Base-by-base conservation (phyloP, 176 grass and related monocot species). In the Triticum aestivum region DNA sequence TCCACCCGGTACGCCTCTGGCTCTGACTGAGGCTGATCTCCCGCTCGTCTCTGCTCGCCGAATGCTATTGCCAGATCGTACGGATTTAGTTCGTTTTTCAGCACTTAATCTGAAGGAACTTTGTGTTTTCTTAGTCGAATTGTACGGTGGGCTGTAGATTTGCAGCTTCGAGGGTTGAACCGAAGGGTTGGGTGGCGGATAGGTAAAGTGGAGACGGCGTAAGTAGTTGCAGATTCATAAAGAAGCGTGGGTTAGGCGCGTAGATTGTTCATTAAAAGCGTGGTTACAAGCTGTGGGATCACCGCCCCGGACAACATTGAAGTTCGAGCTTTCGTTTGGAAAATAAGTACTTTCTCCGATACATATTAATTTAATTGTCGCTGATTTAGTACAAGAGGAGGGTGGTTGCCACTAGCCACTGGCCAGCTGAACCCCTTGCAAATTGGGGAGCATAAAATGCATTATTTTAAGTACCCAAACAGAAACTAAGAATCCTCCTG, bases 1-100 rank as follows among this genome's bases (percentile, higher is more conserved):
- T 98, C 75, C 86, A 92, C 64, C 29, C 81, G 82, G 96, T 95
- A 87, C 21, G 70, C 76, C 11, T 45, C 64, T 72, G 8, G 3
- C 56, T 59, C 56, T 21, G 18, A 59, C 56, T 59, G 13, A 24
- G 59, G 33, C 41, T 54, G 39, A 1, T 52, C 35, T 52, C 35
- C 65, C 26, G 21, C 78, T 5, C 12, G 65, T 8, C 73, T 51
- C 32, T 21, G 79, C 69, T 65, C 37, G 44, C 45, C 17, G 45
- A 5, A 23, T 44, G 35, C 32, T 61, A 23, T 12, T 18, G 69
- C 14, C 67, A 73, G 89, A 87, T 90, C 89, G 42, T 73, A 14
- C 11, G 33, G 65, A 27, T 56, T 82, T 24, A 52, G 72, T 17
- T 67, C 65, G 12, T 49, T 1, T 35, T 5, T 12, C 3, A 35